These are phyloP conservation scores for Dothistroma septosporum DNA, from an alignment of 2,329 filamentous ascomycete species.

Conservation along the genomic window DNA sequence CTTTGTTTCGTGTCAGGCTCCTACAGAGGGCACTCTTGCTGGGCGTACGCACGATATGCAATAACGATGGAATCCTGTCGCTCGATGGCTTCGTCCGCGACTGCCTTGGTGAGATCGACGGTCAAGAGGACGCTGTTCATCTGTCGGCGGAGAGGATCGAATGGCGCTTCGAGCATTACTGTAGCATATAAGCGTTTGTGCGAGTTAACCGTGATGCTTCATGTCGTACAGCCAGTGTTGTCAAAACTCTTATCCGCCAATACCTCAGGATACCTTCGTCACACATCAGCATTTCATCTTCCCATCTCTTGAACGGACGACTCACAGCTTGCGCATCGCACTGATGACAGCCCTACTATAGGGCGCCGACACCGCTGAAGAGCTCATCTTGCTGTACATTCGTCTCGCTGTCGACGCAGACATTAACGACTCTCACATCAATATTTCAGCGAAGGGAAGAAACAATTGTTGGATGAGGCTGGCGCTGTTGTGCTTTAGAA, in stretches of 20 bases:
- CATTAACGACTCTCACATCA: conserved; percentile 8
- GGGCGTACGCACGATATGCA: conserved; percentile 67
- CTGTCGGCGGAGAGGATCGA: conserved; percentile 52
- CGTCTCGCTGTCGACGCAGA: conserved; percentile 11
- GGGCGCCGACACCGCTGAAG: conserved; percentile 46
- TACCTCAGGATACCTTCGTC: conserved; percentile 73
- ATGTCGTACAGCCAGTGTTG: conserved; percentile 69
- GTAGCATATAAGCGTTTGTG: neutral
- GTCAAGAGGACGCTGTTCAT: conserved; percentile 72
- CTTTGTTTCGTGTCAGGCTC: conserved; percentile 30
- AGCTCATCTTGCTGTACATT: conserved; percentile 38
- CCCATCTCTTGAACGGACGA: conserved; percentile 18
- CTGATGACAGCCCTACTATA: conserved; percentile 67
- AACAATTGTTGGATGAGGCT: neutral
- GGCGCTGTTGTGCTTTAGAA: conserved; percentile 3
- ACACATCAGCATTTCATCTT: conserved; percentile 12
- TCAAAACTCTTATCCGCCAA: conserved; percentile 90
- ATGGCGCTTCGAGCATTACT: conserved; percentile 68
- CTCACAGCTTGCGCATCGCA: conserved; percentile 75
- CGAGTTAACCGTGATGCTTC: neutral
- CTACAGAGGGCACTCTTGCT: neutral
- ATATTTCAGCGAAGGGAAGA: neutral
- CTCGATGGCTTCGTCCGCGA: conserved; percentile 83
- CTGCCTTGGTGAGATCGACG: conserved; percentile 83
- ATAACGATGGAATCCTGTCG: conserved; percentile 74